Evolutionary conservation across 306 rosid species (phyloP).

Genomic region (Arachis stenosperma): DNA sequence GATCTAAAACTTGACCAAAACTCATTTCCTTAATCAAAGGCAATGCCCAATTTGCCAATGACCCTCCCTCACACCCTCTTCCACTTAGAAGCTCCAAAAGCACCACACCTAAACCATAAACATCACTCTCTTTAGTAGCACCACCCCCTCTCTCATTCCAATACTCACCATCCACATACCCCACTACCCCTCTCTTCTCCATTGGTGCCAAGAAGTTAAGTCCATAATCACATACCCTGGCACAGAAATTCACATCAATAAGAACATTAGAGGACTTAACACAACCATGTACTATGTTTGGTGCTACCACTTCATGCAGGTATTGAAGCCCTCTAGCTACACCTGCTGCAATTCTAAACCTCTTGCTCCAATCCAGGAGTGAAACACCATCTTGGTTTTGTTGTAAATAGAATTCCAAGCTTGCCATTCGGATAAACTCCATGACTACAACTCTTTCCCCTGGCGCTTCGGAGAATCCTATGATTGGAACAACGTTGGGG

Average conservation of each 20-base stretch:
- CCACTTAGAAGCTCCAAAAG: slow-evolving; percentile 85
- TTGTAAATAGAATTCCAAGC: slow-evolving; percentile 69
- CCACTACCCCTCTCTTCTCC: slow-evolving; percentile 59
- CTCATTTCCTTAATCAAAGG: slow-evolving; percentile 75
- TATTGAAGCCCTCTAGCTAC: slow-evolving; percentile 82
- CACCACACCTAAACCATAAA: slow-evolving; percentile 84
- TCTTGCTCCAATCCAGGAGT: slow-evolving; percentile 61
- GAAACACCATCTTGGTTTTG: slow-evolving; percentile 65
- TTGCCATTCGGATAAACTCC: slow-evolving; percentile 64
- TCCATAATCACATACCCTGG: slow-evolving; percentile 71
- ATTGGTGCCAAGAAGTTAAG: slow-evolving; percentile 57
- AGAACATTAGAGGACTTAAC: slow-evolving; percentile 74
- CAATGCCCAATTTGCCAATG: slow-evolving; percentile 72
- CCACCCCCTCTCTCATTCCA: slow-evolving; percentile 51
- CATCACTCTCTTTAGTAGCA: slow-evolving; percentile 75
- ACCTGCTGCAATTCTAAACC: slow-evolving; percentile 73
- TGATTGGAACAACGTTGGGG: slow-evolving; percentile 71
- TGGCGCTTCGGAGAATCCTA: slow-evolving; percentile 84
- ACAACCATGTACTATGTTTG: slow-evolving; percentile 79
- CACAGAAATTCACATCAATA: slow-evolving; percentile 60
- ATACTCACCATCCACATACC: slow-evolving; percentile 74
- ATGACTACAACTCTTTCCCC: slow-evolving; percentile 80
- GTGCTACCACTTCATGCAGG: slow-evolving; percentile 73
- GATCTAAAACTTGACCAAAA: slow-evolving; percentile 65
- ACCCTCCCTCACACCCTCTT: slow-evolving; percentile 67